These are phyloP conservation scores for Penicillium argentinense DNA, from an alignment of 495 filamentous ascomycete genomes.

Conservation along the genomic window DNA sequence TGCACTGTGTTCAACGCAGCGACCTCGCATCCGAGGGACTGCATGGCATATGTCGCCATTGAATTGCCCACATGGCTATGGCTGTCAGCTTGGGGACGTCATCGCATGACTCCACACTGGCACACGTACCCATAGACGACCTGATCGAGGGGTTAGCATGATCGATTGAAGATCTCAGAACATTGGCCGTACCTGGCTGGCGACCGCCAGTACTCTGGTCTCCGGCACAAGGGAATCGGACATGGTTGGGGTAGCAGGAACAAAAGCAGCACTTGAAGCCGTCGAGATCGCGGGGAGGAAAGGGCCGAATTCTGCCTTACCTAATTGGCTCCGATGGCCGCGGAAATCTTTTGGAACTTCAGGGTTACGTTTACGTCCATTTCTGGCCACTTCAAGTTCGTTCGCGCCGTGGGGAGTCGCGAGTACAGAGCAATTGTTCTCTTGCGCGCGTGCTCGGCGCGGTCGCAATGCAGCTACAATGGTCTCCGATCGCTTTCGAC, in stretches of 20 bases:
- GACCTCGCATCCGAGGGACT: constrained; percentile 89
- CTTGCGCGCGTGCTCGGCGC: no score
- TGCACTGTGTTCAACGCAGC: constrained; percentile 92
- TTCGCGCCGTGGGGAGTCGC: no score
- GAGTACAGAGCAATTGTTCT: no score
- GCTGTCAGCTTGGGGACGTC: constrained; percentile 15
- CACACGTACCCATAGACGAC: constrained; percentile 74
- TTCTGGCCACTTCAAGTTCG: no score
- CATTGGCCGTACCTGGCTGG: constrained; percentile 88
- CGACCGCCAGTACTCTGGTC: constrained; percentile 86
- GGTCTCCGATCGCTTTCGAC: no score
- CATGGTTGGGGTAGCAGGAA: constrained; percentile 25
- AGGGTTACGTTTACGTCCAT: no score
- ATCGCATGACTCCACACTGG: constrained; percentile 10
- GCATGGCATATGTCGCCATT: constrained; percentile 90
- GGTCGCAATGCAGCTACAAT: no score
- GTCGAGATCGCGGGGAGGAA: constrained; percentile 7
- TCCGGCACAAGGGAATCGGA: constrained; percentile 63
- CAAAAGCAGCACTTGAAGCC: no score
- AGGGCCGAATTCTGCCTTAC: constrained; percentile 16
- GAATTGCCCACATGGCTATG: constrained; percentile 93
- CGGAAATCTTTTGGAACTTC: not conserved
- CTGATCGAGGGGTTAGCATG: constrained; percentile 40
- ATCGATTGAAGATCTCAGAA: not conserved
- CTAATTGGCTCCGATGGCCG: constrained; percentile 20